Conservation (phyloP, 1,284 basidiomycete genomes). For the Boletus mariae region DNA sequence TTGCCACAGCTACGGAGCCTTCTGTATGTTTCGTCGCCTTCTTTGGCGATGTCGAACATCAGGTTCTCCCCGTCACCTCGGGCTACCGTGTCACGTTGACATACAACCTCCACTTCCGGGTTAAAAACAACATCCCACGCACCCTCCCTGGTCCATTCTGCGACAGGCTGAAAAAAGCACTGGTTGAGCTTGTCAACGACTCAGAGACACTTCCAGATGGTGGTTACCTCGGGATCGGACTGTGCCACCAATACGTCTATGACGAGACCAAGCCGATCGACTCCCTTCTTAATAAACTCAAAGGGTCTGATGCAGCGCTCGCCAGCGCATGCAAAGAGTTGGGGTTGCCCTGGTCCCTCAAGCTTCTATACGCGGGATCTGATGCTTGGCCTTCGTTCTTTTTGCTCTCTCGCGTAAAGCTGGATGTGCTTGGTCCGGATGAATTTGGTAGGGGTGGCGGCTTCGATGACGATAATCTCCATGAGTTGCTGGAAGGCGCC, state of each 20-base stretch:
- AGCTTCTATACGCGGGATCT: not conserved
- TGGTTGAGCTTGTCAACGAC: conserved; percentile 22
- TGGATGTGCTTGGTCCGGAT: no score
- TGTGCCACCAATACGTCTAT: conserved; percentile 29
- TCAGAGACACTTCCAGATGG: conserved; percentile 27
- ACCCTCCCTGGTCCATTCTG: not conserved
- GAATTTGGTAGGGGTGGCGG: no score
- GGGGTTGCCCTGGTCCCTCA: not conserved
- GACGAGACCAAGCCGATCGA: not conserved
- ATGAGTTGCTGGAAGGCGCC: not conserved
- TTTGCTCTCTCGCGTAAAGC: no score
- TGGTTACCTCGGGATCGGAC: conserved; percentile 33
- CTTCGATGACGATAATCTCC: not conserved
- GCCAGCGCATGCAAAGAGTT: conserved; percentile 1
- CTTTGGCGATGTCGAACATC: conserved; percentile 40
- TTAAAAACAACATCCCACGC: not conserved
- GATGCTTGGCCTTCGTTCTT: not conserved
- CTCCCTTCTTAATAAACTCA: not conserved
- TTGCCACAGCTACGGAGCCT: not conserved
- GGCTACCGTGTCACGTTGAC: conserved; percentile 42
- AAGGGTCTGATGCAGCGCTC: not conserved
- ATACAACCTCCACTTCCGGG: conserved; percentile 33
- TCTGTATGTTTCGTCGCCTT: conserved; percentile 27
- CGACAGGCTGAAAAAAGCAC: conserved; percentile 7
- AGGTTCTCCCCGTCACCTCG: conserved; percentile 36